Percentiles rank a stretch among this genome's conserved stretches.
Evolutionary conservation across 495 filamentous ascomycete species (phyloP).

Genomic region (Cercophora sp.): DNA sequence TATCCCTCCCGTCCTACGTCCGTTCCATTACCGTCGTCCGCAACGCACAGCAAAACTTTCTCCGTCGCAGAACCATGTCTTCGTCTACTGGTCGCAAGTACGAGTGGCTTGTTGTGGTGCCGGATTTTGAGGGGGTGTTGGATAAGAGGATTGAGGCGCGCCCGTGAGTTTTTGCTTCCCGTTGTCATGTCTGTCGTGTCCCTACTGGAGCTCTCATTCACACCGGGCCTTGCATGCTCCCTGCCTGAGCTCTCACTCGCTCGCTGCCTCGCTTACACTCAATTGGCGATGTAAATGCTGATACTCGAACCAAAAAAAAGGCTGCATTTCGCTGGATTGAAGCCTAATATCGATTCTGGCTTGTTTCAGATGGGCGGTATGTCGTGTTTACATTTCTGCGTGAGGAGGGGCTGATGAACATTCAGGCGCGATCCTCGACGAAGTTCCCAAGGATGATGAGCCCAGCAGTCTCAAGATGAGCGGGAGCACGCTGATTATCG

Average conservation of each 20-base stretch:
- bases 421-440: slow-evolving; percentile 66
- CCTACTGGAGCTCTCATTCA: no score
- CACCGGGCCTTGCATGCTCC: no score
- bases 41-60: no score
- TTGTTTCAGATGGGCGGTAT: slow-evolving; percentile 56
- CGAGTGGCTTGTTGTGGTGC: slow-evolving; percentile 84
- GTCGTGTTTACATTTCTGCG: background rate
- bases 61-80: slow-evolving; percentile 43
- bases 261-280: no score
- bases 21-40: no score
- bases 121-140: slow-evolving; percentile 66
- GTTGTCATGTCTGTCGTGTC: background rate
- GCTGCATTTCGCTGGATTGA: slow-evolving; percentile 51
- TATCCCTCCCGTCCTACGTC: no score
- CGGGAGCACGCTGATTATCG: slow-evolving; percentile 63
- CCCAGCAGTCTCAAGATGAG: slow-evolving; percentile 55
- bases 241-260: no score
- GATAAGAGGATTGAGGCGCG: slow-evolving; percentile 68
- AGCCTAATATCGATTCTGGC: slow-evolving; percentile 39
- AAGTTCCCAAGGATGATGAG: slow-evolving; percentile 60
- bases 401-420: background rate
- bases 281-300: no score
- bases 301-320: background rate
- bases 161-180: slow-evolving; percentile 48
- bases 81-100: slow-evolving; percentile 41